These are phyloP conservation scores for Gossypium schwendimanii DNA, from an alignment of 441 rosid species.

Conservation along the genomic window DNA sequence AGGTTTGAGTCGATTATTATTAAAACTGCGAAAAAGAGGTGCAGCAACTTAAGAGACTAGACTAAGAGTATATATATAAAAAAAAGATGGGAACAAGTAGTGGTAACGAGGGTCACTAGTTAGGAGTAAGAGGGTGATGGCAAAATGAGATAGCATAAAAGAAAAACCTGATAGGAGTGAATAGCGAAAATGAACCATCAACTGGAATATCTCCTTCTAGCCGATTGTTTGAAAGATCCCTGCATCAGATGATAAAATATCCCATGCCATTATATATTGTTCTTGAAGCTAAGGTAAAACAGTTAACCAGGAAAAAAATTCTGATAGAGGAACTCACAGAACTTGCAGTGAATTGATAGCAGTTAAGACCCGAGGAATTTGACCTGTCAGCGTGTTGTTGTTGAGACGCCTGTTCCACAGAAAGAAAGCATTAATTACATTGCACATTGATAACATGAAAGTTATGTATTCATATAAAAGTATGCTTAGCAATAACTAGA, in stretches of 20 bases:
- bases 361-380: constrained; percentile 62
- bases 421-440: constrained; percentile 15
- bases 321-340: constrained; percentile 52
- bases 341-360: constrained; percentile 55
- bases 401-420: constrained; percentile 65
- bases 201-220: constrained; percentile 60
- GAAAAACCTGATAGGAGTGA: constrained; percentile 68
- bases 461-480: neutral
- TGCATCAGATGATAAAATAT: constrained; percentile 29
- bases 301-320: neutral
- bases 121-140: neutral
- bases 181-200: constrained; percentile 76
- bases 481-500: neutral
- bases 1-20: constrained; percentile 22
- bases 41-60: neutral
- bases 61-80: constrained; percentile 1
- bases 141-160: constrained; percentile 11
- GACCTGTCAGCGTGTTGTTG: constrained; percentile 63
- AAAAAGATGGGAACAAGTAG: neutral
- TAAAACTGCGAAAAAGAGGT: constrained; percentile 49
- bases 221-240: constrained; percentile 72
- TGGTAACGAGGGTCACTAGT: neutral
- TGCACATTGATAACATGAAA: neutral
- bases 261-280: constrained; percentile 3
- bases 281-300: neutral